Evolutionary conservation across 164 flowering plant species (phyloP).

Genomic region (Nymphaea thermarum): DNA sequence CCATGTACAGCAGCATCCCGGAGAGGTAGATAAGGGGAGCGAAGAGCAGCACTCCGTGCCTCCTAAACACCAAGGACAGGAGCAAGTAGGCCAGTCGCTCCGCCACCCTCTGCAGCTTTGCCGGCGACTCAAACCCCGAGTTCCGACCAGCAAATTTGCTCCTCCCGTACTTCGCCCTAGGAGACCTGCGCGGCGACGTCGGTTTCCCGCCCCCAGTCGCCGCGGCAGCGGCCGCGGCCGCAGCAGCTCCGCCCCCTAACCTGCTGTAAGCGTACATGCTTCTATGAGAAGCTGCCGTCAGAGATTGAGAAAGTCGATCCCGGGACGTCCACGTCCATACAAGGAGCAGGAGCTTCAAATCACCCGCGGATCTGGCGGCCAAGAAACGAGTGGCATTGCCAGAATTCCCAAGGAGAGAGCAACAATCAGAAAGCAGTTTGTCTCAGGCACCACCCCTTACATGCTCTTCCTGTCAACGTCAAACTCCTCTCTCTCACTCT

Average conservation of each 20-base stretch:
- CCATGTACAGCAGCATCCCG: conserved; percentile 53
- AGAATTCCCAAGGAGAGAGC: background rate
- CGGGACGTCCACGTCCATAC: background rate
- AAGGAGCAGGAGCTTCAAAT: background rate
- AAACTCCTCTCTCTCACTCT: no score
- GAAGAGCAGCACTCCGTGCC: conserved; percentile 47
- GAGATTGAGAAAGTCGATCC: background rate
- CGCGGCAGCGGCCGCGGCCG: conserved; percentile 15
- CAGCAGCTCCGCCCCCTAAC: conserved; percentile 21
- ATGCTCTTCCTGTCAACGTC: no score
- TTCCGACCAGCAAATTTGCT: conserved; percentile 11
- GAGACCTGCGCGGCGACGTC: conserved; percentile 18
- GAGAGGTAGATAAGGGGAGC: conserved; percentile 52
- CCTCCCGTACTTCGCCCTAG: conserved; percentile 32
- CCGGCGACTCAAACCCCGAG: background rate
- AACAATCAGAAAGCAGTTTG: no score
- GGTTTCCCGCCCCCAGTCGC: conserved; percentile 1
- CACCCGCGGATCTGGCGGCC: background rate
- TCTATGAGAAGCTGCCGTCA: background rate
- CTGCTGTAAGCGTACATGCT: conserved; percentile 53
- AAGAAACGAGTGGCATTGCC: background rate
- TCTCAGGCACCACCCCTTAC: no score
- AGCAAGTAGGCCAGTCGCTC: conserved; percentile 39
- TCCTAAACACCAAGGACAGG: conserved; percentile 36
- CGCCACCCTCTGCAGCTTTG: conserved; percentile 21